Evolutionary conservation across 2,329 filamentous ascomycete genomes (phyloP), one percentile per base, ranked within the genome.

Genomic region (Epichloe uncinata): DNA sequence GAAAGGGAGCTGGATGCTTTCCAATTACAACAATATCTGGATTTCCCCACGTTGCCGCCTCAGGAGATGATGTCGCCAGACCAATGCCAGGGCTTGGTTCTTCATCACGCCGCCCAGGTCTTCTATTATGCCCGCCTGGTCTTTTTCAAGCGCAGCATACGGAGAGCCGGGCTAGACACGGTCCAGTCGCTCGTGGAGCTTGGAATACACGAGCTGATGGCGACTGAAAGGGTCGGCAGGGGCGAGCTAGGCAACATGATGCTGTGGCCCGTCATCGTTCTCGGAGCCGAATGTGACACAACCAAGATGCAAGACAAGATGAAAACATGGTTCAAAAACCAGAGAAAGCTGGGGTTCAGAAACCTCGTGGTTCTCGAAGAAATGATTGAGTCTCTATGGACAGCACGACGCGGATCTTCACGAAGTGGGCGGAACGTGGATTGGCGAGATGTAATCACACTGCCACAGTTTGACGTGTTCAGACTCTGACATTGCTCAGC

Each of bases 71-170:
- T 42, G 9, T 37, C 36, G 3, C 11, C 53, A 52, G 3, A 55
- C 57, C n/a, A 57, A 55, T 34, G 40, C 16, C 63, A 64, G 22
- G 55, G 57, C 1, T 45, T 62, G 7, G 62, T 55, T 5, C 34
- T 58, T 6, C 52, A 57, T 30, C 53, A 57, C 26, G 52, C 56
- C 35, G 51, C 57, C 9, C 50, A 64, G 47, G 60, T 61, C 4
- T 67, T 66, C 50, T 67, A 67, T 54, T 67, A 66, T 33, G 64
- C 63, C 1, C 56, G 55, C 2, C 58, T 67, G 4, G 59, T 66
- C 8, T 64, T 62, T 62, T 66, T 66, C 51, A 60, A 63, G 45
- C 62, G 64, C n/a, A 59, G 56, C 4, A 53, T 67, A 5, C 60
- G 62, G 1, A 56, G 52, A 3, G 55, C 55, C 2, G 48, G 52